Evolutionary conservation across 2,329 filamentous ascomycete species (phyloP), one percentile per base, ranked within the genome.

Genomic region (Curvularia lunata): DNA sequence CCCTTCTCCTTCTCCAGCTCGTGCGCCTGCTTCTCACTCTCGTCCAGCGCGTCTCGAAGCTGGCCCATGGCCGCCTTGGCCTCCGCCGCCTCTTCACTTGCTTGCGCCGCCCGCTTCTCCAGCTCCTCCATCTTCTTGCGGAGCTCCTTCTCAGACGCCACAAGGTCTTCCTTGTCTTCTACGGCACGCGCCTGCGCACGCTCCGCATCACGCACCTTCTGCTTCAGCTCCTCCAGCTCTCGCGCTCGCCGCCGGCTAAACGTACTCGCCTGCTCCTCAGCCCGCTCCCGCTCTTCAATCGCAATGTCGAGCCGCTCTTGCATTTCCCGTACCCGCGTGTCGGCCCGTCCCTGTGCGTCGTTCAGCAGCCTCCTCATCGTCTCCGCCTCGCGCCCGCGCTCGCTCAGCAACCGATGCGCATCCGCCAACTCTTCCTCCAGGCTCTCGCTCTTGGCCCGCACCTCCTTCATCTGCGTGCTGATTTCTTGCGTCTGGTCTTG

Each of bases 381-480:
- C 79, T 98, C 94, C 25, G 88, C 91, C 78, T 99, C 95, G 42
- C 95, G 87, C 4, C 91, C 94, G 25, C 95, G 88, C 77, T 99
- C 95, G 51, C 86, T 87, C 2, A 99, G 84, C 59, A 97, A 85
- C 56, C 91, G 86, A 73, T 96, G 92, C 3, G 92, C 89, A 76
- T 99, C 95, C 1, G 87, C 86, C 1, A 98, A 83, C 75, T 99
- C 95, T 77, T 99, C 95, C 71, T 97, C 94, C 0, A 98, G 81
- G 56, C 88, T 91, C 70, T 97, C 93, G 38, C 88, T 90, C 64
- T 92, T 88, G 48, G 89, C 86, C 60, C 90, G 88, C 1, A 91
- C 87, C 77, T 99, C 95, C 76, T 95, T 96, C 77, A 97, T 89
- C 78, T 97, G 95, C 64, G 91, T 90, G 5, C 88, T 88, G 70